Base-by-base conservation (phyloP, 345 rosid genomes). In the Carallia brachiata region DNA sequence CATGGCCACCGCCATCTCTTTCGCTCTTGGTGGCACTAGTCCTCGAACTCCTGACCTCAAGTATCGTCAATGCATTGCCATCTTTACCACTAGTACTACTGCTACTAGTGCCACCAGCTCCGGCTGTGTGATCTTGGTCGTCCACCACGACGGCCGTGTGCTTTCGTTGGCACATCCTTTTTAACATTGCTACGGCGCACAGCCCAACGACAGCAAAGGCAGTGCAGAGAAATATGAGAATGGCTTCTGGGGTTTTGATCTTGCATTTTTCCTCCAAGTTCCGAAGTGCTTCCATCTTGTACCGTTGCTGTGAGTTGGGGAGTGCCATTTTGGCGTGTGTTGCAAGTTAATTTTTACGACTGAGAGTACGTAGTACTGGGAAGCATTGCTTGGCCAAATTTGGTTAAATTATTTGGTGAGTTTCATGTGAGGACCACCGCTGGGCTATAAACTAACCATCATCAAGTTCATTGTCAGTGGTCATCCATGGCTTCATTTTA, bases 281-380 rank as follows among this genome's bases (percentile, higher is more conserved):
- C 93, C 91, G 84, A 72, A 89, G 47, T 36, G 88, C 96, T 77
- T 89, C 97, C 96, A 90, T 90, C 40, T 60, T 65, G 50, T 9
- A 19, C 1, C 6, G 36, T 66, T 52, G 60, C 1, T 4, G 12
- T 27, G 7, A 23, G 10, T 13, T 56, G 6, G 16, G 4, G 12
- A 56, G 15, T 23, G 60, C 23, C 23, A 23, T 23, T 23, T 23
- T 23, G 23, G 23, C 0, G 23, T 23, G 23, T 23, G 23, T 23
- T 23, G 23, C 23, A 23, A 0, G 23, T 23, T 28, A 23, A 5
- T 19, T n/a, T 7, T 52, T 19, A 52, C 56, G 57, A 53, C 16
- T 12, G 50, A 44, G 50, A 44, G 50, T 23, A 23, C 23, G 23
- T 32, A 32, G 34, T 15, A 13, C 16, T 44, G 50, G 50, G 5